Conservation (phyloP, 2,329 filamentous ascomycete species). For the Trichophyton equinum region DNA sequence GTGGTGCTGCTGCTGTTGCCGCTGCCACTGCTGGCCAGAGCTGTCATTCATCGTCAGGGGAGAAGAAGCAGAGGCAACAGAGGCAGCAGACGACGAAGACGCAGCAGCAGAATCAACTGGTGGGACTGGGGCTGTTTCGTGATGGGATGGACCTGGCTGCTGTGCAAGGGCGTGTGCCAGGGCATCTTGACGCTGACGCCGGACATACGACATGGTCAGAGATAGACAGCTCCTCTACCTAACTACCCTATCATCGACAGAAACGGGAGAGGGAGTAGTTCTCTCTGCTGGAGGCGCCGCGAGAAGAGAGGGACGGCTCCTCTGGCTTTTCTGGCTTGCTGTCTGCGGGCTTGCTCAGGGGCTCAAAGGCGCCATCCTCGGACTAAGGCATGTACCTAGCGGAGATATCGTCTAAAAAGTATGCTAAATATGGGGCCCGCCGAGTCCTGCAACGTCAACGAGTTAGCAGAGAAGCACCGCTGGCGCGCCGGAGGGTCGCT, state of each 20-base stretch:
- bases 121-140: conserved; percentile 4
- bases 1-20: not conserved
- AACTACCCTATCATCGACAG: not conserved
- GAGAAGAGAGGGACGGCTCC: not conserved
- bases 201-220: conserved; percentile 3
- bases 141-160: conserved; percentile 3
- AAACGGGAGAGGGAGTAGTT: not conserved
- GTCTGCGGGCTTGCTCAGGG: not conserved
- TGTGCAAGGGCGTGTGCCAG: conserved; percentile 4
- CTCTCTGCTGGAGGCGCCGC: not conserved
- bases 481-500: not conserved
- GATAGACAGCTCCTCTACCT: not conserved
- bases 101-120: not conserved
- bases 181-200: conserved; percentile 3
- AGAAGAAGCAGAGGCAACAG: not conserved
- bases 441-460: not conserved
- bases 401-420: not conserved
- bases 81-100: not conserved
- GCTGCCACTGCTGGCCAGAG: not conserved
- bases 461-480: not conserved
- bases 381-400: not conserved
- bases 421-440: not conserved
- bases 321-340: not conserved
- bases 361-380: not conserved
- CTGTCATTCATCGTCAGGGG: not conserved